A percentile compares a stretch with the other conserved stretches of the same genome.
phyloP scores from a whole-genome alignment of 108 stramenopile species.

The Poteriospumella lacustris region DNA sequence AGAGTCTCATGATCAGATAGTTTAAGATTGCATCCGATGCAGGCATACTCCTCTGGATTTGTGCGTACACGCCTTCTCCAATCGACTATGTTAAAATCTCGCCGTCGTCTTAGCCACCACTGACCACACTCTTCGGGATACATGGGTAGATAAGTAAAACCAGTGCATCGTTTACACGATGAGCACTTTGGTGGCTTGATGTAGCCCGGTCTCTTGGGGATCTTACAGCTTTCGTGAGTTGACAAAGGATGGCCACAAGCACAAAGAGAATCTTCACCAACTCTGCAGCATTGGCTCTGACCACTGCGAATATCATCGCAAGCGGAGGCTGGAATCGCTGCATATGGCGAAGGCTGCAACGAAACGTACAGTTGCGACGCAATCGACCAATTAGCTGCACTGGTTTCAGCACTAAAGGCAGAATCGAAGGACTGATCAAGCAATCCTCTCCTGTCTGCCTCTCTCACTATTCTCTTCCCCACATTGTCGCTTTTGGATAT shows the following conservation, averaged over 20 bases:
- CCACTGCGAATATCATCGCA: neutral
- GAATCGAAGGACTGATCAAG: no score
- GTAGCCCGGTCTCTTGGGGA: neutral
- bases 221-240: neutral
- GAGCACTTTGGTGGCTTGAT: neutral
- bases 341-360: neutral
- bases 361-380: neutral
- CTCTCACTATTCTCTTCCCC: no score
- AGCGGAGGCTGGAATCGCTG: neutral
- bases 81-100: neutral
- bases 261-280: neutral
- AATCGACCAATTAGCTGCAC: neutral
- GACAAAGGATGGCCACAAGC: neutral
- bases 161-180: constrained; percentile 9
- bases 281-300: constrained; percentile 1
- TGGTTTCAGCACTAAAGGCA: neutral
- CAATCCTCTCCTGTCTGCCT: no score
- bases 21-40: constrained; percentile 13
- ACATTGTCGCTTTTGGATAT: no score
- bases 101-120: neutral
- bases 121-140: constrained; percentile 14
- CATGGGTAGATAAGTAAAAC: neutral
- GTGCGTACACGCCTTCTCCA: neutral
- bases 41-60: neutral
- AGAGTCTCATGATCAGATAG: constrained; percentile 16